Evolutionary conservation across 1,284 basidiomycete genomes (phyloP).

Genomic region (Ustilago hordei): DNA sequence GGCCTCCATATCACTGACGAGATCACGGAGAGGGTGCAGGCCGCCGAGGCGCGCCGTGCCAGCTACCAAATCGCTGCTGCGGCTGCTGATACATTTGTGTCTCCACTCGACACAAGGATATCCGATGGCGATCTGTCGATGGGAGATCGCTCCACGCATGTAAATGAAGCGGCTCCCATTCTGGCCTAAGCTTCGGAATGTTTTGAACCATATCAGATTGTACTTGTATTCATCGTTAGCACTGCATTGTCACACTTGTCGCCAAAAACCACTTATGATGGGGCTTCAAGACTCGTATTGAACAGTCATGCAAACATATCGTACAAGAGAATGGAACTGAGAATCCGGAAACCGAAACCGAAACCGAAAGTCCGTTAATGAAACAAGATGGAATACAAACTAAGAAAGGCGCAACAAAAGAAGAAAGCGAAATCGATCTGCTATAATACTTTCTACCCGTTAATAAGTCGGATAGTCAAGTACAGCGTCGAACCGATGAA

Average conservation of each 20-base stretch:
- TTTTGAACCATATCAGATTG: not conserved
- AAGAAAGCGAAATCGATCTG: not conserved
- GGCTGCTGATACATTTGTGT: not conserved
- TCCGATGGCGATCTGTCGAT: not conserved
- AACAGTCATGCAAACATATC: not conserved
- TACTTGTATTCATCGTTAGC: conserved; percentile 3
- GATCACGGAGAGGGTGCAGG: conserved; percentile 10
- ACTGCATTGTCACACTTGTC: not conserved
- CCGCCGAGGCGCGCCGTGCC: conserved; percentile 15
- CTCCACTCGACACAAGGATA: not conserved
- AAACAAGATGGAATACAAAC: not conserved
- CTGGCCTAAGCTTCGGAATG: not conserved
- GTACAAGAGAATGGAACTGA: conserved; percentile 3
- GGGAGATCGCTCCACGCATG: not conserved
- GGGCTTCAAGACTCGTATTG: conserved; percentile 3
- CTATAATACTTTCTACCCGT: conserved; percentile 15
- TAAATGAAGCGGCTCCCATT: conserved; percentile 1
- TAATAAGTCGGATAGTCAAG: conserved; percentile 58
- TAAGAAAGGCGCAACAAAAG: not conserved
- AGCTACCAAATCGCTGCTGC: not conserved
- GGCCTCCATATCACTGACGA: conserved; percentile 20
- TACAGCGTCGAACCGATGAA: conserved; percentile 64
- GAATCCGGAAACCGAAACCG: not conserved
- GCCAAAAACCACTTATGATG: not conserved
- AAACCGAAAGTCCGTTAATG: conserved; percentile 6